Evolutionary conservation across 129 eudicot species (phyloP).

Genomic region (Escallonia rubra): DNA sequence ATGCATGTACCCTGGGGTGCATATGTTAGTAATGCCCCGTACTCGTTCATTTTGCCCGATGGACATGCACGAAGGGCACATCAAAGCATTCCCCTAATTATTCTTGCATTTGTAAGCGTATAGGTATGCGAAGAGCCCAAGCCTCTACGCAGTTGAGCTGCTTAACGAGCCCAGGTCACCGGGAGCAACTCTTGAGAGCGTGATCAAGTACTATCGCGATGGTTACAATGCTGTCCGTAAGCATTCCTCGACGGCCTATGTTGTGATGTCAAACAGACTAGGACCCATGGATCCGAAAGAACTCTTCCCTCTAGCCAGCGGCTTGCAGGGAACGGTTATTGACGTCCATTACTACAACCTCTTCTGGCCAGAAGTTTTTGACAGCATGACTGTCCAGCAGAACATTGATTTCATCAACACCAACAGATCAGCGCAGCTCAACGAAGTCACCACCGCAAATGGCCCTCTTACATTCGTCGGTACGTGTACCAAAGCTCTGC

Average conservation of each 20-base stretch:
- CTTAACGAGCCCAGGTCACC: constrained; percentile 67
- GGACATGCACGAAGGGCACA: not conserved
- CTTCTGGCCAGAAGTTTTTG: constrained; percentile 5
- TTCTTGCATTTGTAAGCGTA: not conserved
- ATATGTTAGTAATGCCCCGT: too few species aligned
- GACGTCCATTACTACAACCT: constrained; percentile 78
- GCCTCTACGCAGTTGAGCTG: constrained; percentile 54
- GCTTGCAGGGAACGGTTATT: constrained; percentile 32
- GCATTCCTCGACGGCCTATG: constrained; percentile 41
- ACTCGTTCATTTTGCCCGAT: not conserved
- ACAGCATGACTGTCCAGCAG: constrained; percentile 34
- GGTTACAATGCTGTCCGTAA: constrained; percentile 60
- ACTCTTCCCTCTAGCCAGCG: constrained; percentile 50
- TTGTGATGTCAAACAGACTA: constrained; percentile 52
- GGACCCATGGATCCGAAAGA: constrained; percentile 40
- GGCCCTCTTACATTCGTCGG: constrained; percentile 71
- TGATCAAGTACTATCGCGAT: constrained; percentile 41
- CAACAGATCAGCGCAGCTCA: constrained; percentile 29
- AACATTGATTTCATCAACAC: constrained; percentile 44
- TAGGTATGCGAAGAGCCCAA: constrained; percentile 51
- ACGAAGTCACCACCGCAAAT: constrained; percentile 27
- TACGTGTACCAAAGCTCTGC: constrained; percentile 5
- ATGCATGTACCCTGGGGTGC: not conserved
- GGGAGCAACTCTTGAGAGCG: constrained; percentile 31
- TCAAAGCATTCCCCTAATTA: not conserved